These are phyloP conservation scores for Acanthamoeba healyi DNA, from an alignment of 208 protist genomes.

Conservation along the genomic window DNA sequence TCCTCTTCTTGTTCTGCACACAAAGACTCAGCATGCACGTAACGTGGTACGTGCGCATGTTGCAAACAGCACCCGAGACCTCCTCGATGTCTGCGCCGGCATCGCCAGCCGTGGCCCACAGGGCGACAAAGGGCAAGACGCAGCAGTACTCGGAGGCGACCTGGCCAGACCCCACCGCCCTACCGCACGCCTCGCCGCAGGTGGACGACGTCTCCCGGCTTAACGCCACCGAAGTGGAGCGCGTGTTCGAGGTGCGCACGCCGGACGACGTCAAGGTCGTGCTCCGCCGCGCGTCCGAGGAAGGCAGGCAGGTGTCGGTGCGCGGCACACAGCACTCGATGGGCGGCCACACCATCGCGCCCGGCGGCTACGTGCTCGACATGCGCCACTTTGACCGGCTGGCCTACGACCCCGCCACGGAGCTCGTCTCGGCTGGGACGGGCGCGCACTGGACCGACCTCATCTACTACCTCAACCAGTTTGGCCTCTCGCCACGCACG, in stretches of 20 bases:
- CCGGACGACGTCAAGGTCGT: conserved; percentile 77
- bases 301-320: conserved; percentile 65
- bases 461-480: conserved; percentile 83
- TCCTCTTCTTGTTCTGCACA: no score
- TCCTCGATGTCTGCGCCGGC: no score
- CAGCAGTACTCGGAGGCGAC: conserved; percentile 34
- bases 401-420: conserved; percentile 47
- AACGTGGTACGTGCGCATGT: no score
- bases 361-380: conserved; percentile 80
- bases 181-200: neutral
- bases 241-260: conserved; percentile 74
- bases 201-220: conserved; percentile 85
- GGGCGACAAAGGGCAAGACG: no score
- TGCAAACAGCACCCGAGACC: no score
- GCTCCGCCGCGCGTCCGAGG: conserved; percentile 46
- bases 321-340: conserved; percentile 79
- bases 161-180: conserved; percentile 77
- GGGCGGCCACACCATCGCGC: conserved; percentile 66
- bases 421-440: conserved; percentile 74
- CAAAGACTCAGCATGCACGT: no score
- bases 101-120: no score
- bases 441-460: conserved; percentile 85
- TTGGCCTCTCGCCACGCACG: conserved; percentile 81
- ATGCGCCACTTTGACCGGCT: conserved; percentile 79
- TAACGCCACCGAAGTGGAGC: conserved; percentile 76